Evolutionary conservation across 768 basidiomycete species (phyloP).

Genomic region (Collybia sp.): DNA sequence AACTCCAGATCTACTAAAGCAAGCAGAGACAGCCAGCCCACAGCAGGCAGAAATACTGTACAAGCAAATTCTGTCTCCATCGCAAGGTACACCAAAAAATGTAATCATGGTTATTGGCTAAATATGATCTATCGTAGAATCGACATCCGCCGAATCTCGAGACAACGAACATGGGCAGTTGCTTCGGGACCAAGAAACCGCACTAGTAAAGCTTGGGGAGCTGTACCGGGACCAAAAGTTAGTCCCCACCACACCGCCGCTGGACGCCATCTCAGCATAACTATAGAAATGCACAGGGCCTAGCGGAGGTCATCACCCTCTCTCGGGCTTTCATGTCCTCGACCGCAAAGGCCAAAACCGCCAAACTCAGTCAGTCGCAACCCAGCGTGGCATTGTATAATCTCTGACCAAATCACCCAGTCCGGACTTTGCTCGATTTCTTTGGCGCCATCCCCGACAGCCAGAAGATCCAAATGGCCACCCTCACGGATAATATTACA

Average conservation of each 20-base stretch:
- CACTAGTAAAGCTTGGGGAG: constrained; percentile 81
- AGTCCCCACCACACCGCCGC: constrained; percentile 15
- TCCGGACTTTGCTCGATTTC: constrained; percentile 90
- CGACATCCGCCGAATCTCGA: constrained; percentile 24
- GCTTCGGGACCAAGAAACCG: constrained; percentile 78
- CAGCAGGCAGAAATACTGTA: constrained; percentile 70
- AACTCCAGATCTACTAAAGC: constrained; percentile 42
- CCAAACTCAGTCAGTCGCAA: constrained; percentile 75
- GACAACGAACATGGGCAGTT: constrained; percentile 46
- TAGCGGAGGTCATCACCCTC: constrained; percentile 82
- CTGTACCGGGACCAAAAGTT: constrained; percentile 85
- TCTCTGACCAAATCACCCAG: constrained; percentile 31
- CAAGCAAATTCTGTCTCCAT: constrained; percentile 49
- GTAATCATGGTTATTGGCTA: too few species aligned
- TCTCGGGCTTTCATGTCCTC: constrained; percentile 86
- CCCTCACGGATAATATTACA: constrained; percentile 84
- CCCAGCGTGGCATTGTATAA: neutral
- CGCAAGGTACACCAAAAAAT: too few species aligned
- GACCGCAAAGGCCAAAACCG: constrained; percentile 97
- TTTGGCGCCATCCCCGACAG: constrained; percentile 78
- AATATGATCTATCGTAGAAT: neutral
- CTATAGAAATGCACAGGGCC: constrained; percentile 72
- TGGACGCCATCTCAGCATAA: neutral
- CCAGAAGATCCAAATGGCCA: constrained; percentile 71
- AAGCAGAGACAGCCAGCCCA: constrained; percentile 56